phyloP scores from a whole-genome alignment of 2,329 filamentous ascomycete species.

The Septoria linicola region DNA sequence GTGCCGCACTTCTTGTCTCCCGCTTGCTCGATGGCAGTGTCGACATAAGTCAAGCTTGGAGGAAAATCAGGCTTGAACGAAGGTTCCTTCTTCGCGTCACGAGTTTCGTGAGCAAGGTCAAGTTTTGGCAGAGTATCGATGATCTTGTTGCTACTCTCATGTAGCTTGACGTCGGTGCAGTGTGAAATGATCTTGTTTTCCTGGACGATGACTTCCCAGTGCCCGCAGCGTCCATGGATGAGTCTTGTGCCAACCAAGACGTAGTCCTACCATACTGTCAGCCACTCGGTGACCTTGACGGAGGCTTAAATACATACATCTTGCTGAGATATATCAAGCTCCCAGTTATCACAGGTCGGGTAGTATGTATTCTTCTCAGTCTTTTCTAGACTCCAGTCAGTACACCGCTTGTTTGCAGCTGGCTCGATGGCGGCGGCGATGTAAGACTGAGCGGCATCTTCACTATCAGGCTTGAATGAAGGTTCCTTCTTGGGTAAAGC shows the following conservation, averaged over 20 bases:
- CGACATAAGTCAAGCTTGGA: too few species aligned
- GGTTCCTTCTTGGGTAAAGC: background rate
- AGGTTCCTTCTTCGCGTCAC: too few species aligned
- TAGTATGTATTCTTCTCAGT: background rate
- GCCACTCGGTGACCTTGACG: background rate
- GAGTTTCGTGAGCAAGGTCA: too few species aligned
- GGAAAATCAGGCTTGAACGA: too few species aligned
- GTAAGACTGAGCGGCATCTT: background rate
- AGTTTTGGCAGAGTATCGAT: too few species aligned
- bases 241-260: background rate
- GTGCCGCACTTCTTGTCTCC: too few species aligned
- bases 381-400: background rate
- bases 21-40: too few species aligned
- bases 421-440: background rate
- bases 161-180: too few species aligned
- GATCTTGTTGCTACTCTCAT: too few species aligned
- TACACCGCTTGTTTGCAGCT: slow-evolving; percentile 1
- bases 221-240: too few species aligned
- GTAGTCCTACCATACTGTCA: background rate
- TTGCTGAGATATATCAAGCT: background rate
- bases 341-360: background rate
- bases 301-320: background rate
- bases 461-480: background rate
- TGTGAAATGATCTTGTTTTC: too few species aligned
- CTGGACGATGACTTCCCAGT: too few species aligned